Evolutionary conservation across 257 asterid genomes (phyloP).

Genomic region (Salvia rosmarinus): DNA sequence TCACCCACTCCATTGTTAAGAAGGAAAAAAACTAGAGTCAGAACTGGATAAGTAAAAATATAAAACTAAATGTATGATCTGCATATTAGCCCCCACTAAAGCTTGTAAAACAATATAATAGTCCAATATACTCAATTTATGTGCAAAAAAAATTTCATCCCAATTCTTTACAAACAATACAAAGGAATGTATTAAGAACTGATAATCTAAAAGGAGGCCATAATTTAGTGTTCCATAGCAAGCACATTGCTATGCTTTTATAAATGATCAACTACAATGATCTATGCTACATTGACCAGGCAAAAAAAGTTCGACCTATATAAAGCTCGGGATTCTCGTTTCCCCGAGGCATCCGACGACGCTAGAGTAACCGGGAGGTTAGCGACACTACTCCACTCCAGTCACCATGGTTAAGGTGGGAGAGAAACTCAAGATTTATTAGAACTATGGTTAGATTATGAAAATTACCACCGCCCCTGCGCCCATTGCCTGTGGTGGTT

Average conservation of each 20-base stretch:
- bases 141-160: slow-evolving; percentile 30
- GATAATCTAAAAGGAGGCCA: slow-evolving; percentile 17
- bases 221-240: slow-evolving; percentile 5
- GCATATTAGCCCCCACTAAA: neutral
- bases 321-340: slow-evolving; percentile 15
- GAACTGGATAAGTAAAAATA: neutral
- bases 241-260: neutral
- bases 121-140: slow-evolving; percentile 17
- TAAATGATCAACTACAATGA: slow-evolving; percentile 28
- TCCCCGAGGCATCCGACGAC: slow-evolving; percentile 13
- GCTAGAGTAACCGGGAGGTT: slow-evolving; percentile 28
- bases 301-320: neutral
- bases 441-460: slow-evolving; percentile 18
- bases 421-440: slow-evolving; percentile 26
- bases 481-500: slow-evolving; percentile 56
- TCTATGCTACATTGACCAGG: slow-evolving; percentile 26
- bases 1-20: neutral
- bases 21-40: neutral
- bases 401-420: slow-evolving; percentile 30
- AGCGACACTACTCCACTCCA: slow-evolving; percentile 29
- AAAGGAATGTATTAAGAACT: slow-evolving; percentile 3
- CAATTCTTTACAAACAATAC: neutral
- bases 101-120: neutral
- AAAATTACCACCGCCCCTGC: slow-evolving; percentile 55
- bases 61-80: neutral